Evolutionary conservation across 78 protist species (phyloP), one percentile per base, ranked within the genome.

Genomic region (Mastigamoeba balamuthi): DNA sequence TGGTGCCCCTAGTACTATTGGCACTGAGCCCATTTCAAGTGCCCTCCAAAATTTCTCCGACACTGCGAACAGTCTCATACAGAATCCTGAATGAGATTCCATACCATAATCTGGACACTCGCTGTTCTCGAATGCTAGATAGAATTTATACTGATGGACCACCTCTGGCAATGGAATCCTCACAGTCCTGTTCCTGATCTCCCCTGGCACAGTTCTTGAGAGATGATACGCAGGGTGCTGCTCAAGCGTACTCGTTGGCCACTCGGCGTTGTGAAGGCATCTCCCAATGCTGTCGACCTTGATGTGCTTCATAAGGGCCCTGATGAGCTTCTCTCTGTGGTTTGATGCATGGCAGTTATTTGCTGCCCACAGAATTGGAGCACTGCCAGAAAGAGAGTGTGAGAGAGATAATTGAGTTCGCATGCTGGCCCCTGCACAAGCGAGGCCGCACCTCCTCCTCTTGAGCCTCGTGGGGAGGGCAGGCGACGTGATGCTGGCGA

Each of bases 1-100:
- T 28, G 89, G 83, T 1, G 89, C 89, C 6, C 89, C 89, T 1
- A 71, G 10, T 53, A 73, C 71, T 1, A 84, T 8, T 0, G 89
- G 89, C 17, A 84, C 84, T 6, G 81, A 17, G 30, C 88, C 88
- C 4, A 63, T 3, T 1, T 40, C 27, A 1, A 77, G 76, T 0
- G 82, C 72, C 36, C 69, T 74, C 36, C 7, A 81, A 28, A 69
- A 63, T 28, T 81, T 76, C 10, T 75, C 86, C 17, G 86, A 74
- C 8, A 67, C 65, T n/a, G n/a, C n/a, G n/a, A n/a, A n/a, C n/a
- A n/a, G n/a, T n/a, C n/a, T n/a, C n/a, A n/a, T n/a, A n/a, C n/a
- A n/a, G n/a, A n/a, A n/a, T n/a, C n/a, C n/a, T n/a, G n/a, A n/a
- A n/a, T n/a, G n/a, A n/a, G n/a, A n/a, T n/a, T n/a, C n/a, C n/a